phyloP scores from a whole-genome alignment of 2,329 filamentous ascomycete species.

The Neoascochyta sp. region DNA sequence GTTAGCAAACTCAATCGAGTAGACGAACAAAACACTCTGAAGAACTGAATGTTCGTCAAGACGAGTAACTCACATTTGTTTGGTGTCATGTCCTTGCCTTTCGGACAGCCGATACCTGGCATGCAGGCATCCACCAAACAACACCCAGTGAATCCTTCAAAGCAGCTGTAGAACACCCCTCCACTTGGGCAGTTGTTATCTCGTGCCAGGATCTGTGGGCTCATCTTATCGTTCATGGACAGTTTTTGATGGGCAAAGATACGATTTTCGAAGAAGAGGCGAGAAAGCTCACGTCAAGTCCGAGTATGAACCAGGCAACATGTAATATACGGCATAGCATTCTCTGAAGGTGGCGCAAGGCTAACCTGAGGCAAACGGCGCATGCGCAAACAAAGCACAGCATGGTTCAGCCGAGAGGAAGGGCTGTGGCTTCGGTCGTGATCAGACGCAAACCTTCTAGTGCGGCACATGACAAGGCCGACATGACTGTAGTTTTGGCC shows the following conservation, averaged over 20 bases:
- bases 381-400: constrained; percentile 14
- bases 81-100: constrained; percentile 15
- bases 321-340: constrained; percentile 3
- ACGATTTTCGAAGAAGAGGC: neutral
- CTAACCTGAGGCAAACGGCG: constrained; percentile 6
- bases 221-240: constrained; percentile 16
- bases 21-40: no score
- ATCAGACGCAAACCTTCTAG: constrained; percentile 4
- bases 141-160: constrained; percentile 19
- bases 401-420: no score
- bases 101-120: constrained; percentile 16
- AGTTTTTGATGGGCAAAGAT: neutral
- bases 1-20: no score
- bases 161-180: constrained; percentile 21
- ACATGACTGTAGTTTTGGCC: no score
- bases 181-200: constrained; percentile 13
- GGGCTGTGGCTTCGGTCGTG: constrained; percentile 4
- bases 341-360: constrained; percentile 2
- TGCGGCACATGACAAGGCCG: no score
- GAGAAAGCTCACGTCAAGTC: neutral
- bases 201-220: constrained; percentile 4
- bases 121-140: constrained; percentile 25
- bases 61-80: constrained; percentile 18
- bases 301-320: constrained; percentile 1
- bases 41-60: no score